Base-by-base conservation (phyloP, 805 yeast species). In the Hanseniaspora jakobsenii region DNA sequence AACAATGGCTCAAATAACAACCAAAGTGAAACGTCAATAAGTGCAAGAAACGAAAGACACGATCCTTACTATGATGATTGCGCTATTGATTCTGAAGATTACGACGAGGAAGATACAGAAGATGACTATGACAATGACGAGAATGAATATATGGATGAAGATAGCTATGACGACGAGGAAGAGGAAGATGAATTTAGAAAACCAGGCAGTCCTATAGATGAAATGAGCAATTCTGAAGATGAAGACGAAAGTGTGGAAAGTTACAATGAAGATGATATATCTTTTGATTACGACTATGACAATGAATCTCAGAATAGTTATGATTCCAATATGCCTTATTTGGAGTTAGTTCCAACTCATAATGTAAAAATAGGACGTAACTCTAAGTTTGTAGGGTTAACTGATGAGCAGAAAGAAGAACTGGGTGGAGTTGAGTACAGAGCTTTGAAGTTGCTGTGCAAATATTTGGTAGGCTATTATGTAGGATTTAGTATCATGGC, bases 361-460 rank as follows among this genome's bases (percentile, higher is more conserved):
- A 72, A 26, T 96, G 97, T 2, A 82, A 91, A 22, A 5, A 72
- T 91, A 28, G 97, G 95, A 9, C 72, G 96, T 60, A 91, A 91
- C 61, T 89, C 97, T 0, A 79, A 87, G 0, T 91, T 91, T 66
- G 81, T 85, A 2, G 81, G 81, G 13, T 61, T 91, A 34, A 75
- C 84, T 2, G 83, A 77, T 29, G 78, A 72, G 19, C 97, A 91
- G 59, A 86, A 84, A 55, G 93, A 82, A 48, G 99, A 91, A 59
- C 64, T 91, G 30, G 99, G 98, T 30, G 99, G 98, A 39, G 95
- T 91, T 13, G 99, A 91, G 57, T 91, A 91, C 58, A 71, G 96
- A 35, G 85, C 99, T 0, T 70, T 83, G 47, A 85, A 85, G 55
- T 64, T 86, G 8, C 64, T 91, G 47, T 75, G 81, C 47, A 71